Conservation (phyloP, 768 basidiomycete genomes). For the Lepiota venenata region DNA sequence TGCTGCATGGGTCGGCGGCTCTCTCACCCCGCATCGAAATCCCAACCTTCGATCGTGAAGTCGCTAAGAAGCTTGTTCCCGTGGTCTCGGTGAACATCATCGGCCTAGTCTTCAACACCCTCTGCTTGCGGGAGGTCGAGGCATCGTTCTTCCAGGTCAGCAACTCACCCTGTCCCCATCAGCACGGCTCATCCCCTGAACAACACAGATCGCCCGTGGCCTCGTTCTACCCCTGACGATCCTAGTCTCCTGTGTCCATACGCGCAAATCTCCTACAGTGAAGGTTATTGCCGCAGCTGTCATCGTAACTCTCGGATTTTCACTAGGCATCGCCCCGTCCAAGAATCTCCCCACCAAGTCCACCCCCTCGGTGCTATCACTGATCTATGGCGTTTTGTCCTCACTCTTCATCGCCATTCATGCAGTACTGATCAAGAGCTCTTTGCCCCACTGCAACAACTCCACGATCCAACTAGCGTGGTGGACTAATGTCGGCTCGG, state of each 20-base stretch:
- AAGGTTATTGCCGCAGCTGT: constrained; percentile 57
- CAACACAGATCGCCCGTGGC: constrained; percentile 71
- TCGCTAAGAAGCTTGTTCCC: constrained; percentile 56
- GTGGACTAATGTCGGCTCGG: constrained; percentile 76
- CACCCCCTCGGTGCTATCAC: constrained; percentile 51
- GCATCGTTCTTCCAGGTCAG: constrained; percentile 77
- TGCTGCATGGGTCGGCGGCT: constrained; percentile 53
- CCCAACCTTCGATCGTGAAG: constrained; percentile 47
- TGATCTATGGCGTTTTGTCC: constrained; percentile 68
- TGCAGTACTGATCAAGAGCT: constrained; percentile 70
- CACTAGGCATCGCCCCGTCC: constrained; percentile 68
- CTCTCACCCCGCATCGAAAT: constrained; percentile 51
- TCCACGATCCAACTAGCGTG: constrained; percentile 73
- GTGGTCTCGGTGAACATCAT: constrained; percentile 69
- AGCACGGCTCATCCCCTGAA: neutral
- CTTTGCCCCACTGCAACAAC: constrained; percentile 64
- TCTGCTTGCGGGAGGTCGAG: constrained; percentile 75
- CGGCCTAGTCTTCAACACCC: constrained; percentile 75
- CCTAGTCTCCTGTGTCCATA: constrained; percentile 59
- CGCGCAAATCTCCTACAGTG: constrained; percentile 47
- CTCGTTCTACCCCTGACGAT: constrained; percentile 84
- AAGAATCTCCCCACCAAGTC: constrained; percentile 35
- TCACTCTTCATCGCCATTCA: constrained; percentile 76
- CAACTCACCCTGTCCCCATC: neutral
- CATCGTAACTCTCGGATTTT: constrained; percentile 72